Conservation (phyloP, 176 grass and related monocot species). For the Tillandsia fasciculata region DNA sequence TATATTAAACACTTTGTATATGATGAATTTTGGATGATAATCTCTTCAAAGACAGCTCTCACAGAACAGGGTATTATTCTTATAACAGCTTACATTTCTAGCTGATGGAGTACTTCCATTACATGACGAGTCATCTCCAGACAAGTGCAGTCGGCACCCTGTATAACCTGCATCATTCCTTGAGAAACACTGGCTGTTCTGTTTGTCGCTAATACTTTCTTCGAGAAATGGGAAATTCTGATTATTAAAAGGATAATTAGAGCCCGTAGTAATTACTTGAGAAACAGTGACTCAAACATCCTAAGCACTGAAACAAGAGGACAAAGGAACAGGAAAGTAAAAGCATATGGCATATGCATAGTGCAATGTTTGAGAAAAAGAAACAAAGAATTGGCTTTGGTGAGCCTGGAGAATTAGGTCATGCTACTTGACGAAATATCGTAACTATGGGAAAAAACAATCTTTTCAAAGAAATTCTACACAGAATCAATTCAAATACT, state of each 20-base stretch:
- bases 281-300: not conserved
- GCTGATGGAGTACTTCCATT: slow-evolving; percentile 11
- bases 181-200: slow-evolving; percentile 2
- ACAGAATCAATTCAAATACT: too few relatives aligned
- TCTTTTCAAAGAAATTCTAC: too few relatives aligned
- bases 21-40: not conserved
- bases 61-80: slow-evolving; percentile 9
- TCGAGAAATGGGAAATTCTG: slow-evolving; percentile 21
- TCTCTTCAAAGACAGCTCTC: not conserved
- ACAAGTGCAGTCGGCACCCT: slow-evolving; percentile 44
- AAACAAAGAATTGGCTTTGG: too few relatives aligned
- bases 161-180: slow-evolving; percentile 16
- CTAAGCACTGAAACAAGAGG: too few relatives aligned
- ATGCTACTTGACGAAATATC: too few relatives aligned
- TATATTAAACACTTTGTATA: too few relatives aligned
- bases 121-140: slow-evolving; percentile 46
- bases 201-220: slow-evolving; percentile 1
- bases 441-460: too few relatives aligned
- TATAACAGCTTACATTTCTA: slow-evolving; percentile 39
- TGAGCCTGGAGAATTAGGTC: too few relatives aligned
- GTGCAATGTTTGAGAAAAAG: too few relatives aligned
- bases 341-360: too few relatives aligned
- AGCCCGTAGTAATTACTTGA: not conserved
- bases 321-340: too few relatives aligned
- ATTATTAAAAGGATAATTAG: not conserved